phyloP scores from a whole-genome alignment of 2,329 filamentous ascomycete genomes.

The Neonectria coccinea region DNA sequence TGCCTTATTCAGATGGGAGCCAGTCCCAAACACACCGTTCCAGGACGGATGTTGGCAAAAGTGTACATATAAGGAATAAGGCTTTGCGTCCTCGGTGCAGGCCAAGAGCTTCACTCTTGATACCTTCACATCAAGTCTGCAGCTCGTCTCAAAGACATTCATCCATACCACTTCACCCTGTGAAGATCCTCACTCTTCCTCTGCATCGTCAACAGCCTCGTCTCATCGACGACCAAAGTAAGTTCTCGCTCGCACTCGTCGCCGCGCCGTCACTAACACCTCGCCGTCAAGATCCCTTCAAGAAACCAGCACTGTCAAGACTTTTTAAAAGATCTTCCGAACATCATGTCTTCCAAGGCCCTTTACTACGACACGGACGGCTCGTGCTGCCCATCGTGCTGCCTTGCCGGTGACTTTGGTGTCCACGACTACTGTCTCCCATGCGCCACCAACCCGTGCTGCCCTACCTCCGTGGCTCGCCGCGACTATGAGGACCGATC shows the following conservation, averaged over 20 bases:
- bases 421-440: slow-evolving; percentile 49
- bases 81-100: not conserved
- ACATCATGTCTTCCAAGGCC: slow-evolving; percentile 3
- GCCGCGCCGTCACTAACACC: not conserved
- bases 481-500: not conserved
- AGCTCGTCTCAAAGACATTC: not conserved
- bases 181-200: not conserved
- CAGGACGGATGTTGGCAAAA: not conserved
- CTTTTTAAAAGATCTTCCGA: not conserved
- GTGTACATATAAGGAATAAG: not conserved
- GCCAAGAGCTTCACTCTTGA: not conserved
- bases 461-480: slow-evolving; percentile 15
- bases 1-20: slow-evolving; percentile 1
- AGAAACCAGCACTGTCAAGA: not conserved
- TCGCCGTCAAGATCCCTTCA: not conserved
- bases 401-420: slow-evolving; percentile 47
- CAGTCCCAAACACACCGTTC: not conserved
- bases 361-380: slow-evolving; percentile 1
- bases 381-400: slow-evolving; percentile 49
- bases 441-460: slow-evolving; percentile 42
- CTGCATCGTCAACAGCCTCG: not conserved
- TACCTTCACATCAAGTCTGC: not conserved
- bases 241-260: not conserved
- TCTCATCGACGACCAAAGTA: not conserved
- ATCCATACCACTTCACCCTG: not conserved